Conservation (phyloP, 2,329 filamentous ascomycete genomes). For the Penicillium sp. region DNA sequence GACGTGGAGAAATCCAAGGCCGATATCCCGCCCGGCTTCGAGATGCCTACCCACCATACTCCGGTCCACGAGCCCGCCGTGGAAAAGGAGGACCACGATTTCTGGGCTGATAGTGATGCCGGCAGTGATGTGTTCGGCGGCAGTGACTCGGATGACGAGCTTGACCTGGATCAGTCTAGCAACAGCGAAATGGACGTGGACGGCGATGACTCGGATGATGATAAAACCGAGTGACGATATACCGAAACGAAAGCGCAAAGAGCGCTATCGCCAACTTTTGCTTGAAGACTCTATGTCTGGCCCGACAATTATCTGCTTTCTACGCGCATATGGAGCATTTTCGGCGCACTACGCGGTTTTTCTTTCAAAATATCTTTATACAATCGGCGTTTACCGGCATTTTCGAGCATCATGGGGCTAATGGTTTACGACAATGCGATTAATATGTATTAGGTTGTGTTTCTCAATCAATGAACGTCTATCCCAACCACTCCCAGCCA, state of each 20-base stretch:
- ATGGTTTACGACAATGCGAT: slow-evolving; percentile 4
- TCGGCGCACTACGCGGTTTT: not conserved
- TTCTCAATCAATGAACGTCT: not conserved
- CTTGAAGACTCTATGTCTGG: not conserved
- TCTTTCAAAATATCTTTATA: not conserved
- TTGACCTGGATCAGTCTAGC: slow-evolving; percentile 38
- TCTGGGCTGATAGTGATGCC: slow-evolving; percentile 70
- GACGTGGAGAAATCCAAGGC: slow-evolving; percentile 70
- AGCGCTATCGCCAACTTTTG: not conserved
- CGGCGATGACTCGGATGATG: slow-evolving; percentile 17
- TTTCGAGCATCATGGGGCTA: not conserved
- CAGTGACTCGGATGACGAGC: slow-evolving; percentile 57
- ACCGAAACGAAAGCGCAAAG: slow-evolving; percentile 1
- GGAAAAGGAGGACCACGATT: slow-evolving; percentile 68
- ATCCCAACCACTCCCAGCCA: too few species aligned
- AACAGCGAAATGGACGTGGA: slow-evolving; percentile 59
- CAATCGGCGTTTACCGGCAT: slow-evolving; percentile 4
- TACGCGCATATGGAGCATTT: slow-evolving; percentile 3
- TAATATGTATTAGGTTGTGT: not conserved
- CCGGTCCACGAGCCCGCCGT: slow-evolving; percentile 54
- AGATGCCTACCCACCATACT: slow-evolving; percentile 73
- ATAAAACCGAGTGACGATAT: not conserved
- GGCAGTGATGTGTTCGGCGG: slow-evolving; percentile 75
- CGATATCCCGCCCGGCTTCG: slow-evolving; percentile 74
- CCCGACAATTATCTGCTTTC: not conserved